Evolutionary conservation across 2,329 filamentous ascomycete genomes (phyloP).

Genomic region (Fusarium xylarioides): DNA sequence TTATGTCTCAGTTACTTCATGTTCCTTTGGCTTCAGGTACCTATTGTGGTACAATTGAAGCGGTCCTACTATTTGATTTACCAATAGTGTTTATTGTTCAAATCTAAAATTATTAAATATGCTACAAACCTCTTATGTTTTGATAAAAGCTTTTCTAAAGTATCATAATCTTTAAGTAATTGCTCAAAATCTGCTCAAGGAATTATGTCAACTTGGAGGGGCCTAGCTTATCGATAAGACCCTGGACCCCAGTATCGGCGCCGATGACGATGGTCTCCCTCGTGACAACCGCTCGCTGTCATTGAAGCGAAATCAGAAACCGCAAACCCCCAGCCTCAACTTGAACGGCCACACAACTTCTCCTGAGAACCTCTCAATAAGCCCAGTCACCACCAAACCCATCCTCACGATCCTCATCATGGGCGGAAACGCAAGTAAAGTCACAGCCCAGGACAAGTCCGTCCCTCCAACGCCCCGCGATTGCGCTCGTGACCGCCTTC

Average conservation of each 20-base stretch:
- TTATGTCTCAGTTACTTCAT: too few relatives aligned
- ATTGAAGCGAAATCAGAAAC: not conserved
- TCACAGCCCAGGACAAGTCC: slow-evolving; percentile 85
- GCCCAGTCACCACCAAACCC: not conserved
- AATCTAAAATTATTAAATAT: rapidly evolving
- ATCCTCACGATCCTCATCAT: slow-evolving; percentile 47
- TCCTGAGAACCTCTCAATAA: not conserved
- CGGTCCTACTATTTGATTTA: rapidly evolving
- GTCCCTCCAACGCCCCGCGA: slow-evolving; percentile 39
- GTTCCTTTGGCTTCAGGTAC: too few relatives aligned
- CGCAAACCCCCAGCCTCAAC: not conserved
- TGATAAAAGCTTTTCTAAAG: too few relatives aligned
- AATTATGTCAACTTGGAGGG: slow-evolving; percentile 6
- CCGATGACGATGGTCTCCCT: slow-evolving; percentile 43
- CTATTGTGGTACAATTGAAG: not conserved
- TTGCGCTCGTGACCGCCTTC: slow-evolving; percentile 28
- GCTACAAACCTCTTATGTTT: rapidly evolving
- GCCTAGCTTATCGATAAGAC: slow-evolving; percentile 41
- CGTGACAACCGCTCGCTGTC: slow-evolving; percentile 37
- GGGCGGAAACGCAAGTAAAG: slow-evolving; percentile 66
- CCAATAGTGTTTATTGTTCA: not conserved
- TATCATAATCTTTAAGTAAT: not conserved
- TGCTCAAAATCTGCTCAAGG: not conserved
- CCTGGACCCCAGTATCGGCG: slow-evolving; percentile 19
- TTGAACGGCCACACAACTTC: not conserved